These are phyloP conservation scores for Aspergillus avenaceus DNA, from an alignment of 495 filamentous ascomycete species.

Conservation along the genomic window DNA sequence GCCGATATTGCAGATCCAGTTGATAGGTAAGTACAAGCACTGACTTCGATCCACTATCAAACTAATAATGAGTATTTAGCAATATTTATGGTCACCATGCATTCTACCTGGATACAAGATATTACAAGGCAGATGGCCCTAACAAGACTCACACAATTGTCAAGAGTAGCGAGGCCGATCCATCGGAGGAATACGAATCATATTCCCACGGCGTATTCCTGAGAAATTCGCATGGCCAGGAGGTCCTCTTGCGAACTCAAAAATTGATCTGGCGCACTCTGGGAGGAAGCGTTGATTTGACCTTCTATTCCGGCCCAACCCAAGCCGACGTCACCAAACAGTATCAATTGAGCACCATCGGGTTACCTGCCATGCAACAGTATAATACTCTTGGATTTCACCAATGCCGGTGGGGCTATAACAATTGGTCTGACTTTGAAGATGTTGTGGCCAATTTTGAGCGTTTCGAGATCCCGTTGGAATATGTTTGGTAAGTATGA, in stretches of 20 bases:
- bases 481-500: slow-evolving; percentile 60
- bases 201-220: slow-evolving; percentile 59
- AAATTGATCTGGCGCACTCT: slow-evolving; percentile 74
- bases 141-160: slow-evolving; percentile 51
- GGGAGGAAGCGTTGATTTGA: slow-evolving; percentile 60
- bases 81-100: slow-evolving; percentile 61
- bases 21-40: slow-evolving; percentile 34
- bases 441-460: slow-evolving; percentile 56
- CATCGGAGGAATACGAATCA: slow-evolving; percentile 52
- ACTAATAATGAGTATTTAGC: slow-evolving; percentile 18
- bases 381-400: slow-evolving; percentile 62
- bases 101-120: slow-evolving; percentile 62
- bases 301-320: slow-evolving; percentile 58
- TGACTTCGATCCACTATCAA: not conserved
- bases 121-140: slow-evolving; percentile 50
- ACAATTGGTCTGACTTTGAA: slow-evolving; percentile 51
- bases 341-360: slow-evolving; percentile 52
- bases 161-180: slow-evolving; percentile 50
- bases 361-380: slow-evolving; percentile 59
- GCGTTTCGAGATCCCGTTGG: slow-evolving; percentile 57
- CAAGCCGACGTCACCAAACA: slow-evolving; percentile 53
- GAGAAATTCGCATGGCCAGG: slow-evolving; percentile 69
- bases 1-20: slow-evolving; percentile 65
- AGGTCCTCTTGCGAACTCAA: slow-evolving; percentile 59
- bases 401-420: slow-evolving; percentile 64